Percentiles rank a stretch among this genome's conserved stretches.
phyloP scores from a whole-genome alignment of 2,329 filamentous ascomycete genomes.

The Colletotrichum coccodes region DNA sequence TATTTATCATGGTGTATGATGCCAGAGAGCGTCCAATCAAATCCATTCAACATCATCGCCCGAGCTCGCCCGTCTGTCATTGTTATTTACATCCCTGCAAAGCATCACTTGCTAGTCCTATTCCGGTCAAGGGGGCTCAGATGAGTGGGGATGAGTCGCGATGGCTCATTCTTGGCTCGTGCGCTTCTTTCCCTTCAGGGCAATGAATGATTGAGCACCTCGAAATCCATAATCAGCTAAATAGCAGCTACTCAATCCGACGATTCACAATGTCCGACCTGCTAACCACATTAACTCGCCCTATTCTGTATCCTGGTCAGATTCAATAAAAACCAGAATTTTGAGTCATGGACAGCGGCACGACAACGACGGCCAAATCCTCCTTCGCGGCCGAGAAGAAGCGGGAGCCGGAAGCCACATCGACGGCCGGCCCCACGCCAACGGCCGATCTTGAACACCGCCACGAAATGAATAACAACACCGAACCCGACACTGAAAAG shows the following conservation, averaged over 20 bases:
- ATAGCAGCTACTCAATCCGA: not conserved
- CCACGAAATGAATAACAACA: not conserved
- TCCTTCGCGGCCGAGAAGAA: not conserved
- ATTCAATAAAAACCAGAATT: not conserved
- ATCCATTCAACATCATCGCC: not conserved
- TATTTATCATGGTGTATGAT: not conserved
- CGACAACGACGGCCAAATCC: not conserved
- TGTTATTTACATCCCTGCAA: not conserved
- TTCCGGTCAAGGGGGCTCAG: not conserved
- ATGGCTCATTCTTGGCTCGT: not conserved
- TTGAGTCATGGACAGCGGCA: not conserved
- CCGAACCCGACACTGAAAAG: not conserved
- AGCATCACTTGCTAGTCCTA: not conserved
- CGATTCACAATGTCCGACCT: not conserved
- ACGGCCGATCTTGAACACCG: not conserved
- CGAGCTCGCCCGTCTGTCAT: not conserved
- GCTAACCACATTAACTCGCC: not conserved
- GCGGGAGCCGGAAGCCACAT: not conserved
- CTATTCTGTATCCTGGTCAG: not conserved
- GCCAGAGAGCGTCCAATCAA: not conserved
- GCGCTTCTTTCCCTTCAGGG: not conserved
- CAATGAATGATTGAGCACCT: not conserved
- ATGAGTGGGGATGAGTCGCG: not conserved
- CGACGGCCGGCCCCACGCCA: not conserved
- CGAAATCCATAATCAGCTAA: not conserved